These are phyloP conservation scores for Termitomyces bulborhizus DNA, from an alignment of 768 basidiomycete species.

Conservation along the genomic window DNA sequence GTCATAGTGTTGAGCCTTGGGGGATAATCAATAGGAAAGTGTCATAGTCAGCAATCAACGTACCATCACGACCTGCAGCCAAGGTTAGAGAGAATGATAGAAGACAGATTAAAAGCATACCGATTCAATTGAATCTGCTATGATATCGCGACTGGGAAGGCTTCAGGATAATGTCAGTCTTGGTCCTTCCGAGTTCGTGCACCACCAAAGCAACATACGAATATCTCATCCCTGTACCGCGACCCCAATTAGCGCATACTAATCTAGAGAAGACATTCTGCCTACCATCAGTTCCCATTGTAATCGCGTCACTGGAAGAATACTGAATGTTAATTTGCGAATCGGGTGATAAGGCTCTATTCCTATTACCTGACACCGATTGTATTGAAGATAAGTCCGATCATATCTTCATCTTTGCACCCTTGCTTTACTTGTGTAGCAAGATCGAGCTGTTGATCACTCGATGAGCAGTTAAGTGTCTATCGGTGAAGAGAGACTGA, in stretches of 20 bases:
- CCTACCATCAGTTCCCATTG: constrained; percentile 83
- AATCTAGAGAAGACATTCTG: not conserved
- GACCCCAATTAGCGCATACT: not conserved
- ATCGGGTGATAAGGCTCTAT: not conserved
- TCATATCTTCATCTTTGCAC: constrained; percentile 72
- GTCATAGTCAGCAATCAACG: not conserved
- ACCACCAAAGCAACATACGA: constrained; percentile 47
- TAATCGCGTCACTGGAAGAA: constrained; percentile 66
- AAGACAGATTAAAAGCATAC: constrained; percentile 26
- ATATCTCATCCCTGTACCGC: constrained; percentile 69
- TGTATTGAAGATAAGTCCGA: constrained; percentile 81
- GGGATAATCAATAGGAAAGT: not conserved
- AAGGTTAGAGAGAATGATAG: constrained; percentile 27
- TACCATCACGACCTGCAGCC: constrained; percentile 52
- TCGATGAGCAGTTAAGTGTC: not conserved
- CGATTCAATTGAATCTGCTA: constrained; percentile 86
- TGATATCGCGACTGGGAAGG: constrained; percentile 81
- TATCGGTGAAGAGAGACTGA: constrained; percentile 19
- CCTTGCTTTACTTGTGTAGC: constrained; percentile 78
- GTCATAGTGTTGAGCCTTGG: constrained; percentile 82
- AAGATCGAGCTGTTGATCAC: constrained; percentile 55
- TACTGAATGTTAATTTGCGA: not conserved
- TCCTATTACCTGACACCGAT: constrained; percentile 70
- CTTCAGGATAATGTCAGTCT: constrained; percentile 27
- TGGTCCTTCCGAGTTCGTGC: not conserved